Evolutionary conservation across 2,329 filamentous ascomycete genomes (phyloP).

Genomic region (Stachybotrys elegans): DNA sequence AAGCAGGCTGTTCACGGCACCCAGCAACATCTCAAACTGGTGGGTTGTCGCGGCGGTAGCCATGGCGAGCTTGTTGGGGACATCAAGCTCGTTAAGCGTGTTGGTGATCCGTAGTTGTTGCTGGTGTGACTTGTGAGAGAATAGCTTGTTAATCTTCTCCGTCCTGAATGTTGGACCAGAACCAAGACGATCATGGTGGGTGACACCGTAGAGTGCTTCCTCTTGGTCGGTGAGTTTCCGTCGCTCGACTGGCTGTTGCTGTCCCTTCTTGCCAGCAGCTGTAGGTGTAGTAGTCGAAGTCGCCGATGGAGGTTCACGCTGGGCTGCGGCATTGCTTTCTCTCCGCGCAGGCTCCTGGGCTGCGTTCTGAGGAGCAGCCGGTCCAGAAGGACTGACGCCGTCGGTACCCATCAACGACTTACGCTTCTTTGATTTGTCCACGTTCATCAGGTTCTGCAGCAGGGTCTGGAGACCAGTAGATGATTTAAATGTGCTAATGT

Average conservation of each 20-base stretch:
- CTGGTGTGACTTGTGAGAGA: conserved; percentile 69
- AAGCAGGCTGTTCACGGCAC: conserved; percentile 62
- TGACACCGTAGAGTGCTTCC: conserved; percentile 76
- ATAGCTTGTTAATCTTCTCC: conserved; percentile 73
- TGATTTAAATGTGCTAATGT: conserved; percentile 73
- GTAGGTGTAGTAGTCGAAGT: conserved; percentile 26
- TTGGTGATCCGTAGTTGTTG: conserved; percentile 72
- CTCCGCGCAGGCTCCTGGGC: conserved; percentile 37
- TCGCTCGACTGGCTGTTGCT: conserved; percentile 45
- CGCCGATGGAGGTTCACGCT: conserved; percentile 28
- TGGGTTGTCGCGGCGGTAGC: conserved; percentile 68
- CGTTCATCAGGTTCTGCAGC: conserved; percentile 74
- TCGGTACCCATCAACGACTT: conserved; percentile 64
- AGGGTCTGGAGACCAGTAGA: conserved; percentile 75
- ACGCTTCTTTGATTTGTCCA: conserved; percentile 86
- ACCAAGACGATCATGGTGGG: conserved; percentile 77
- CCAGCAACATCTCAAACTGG: conserved; percentile 66
- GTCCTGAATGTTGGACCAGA: conserved; percentile 88
- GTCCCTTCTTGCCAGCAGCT: conserved; percentile 47
- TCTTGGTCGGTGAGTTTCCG: conserved; percentile 71
- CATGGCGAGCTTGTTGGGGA: conserved; percentile 66
- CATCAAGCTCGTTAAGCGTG: conserved; percentile 65
- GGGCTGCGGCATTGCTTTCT: conserved; percentile 45
- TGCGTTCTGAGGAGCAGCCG: conserved; percentile 32
- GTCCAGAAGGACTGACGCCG: conserved; percentile 39